Percentiles rank a stretch among this genome's conserved stretches.
These are phyloP conservation scores for Lizanozyma gosingica DNA, from an alignment of 1,139 yeast species.

Conservation along the genomic window DNA sequence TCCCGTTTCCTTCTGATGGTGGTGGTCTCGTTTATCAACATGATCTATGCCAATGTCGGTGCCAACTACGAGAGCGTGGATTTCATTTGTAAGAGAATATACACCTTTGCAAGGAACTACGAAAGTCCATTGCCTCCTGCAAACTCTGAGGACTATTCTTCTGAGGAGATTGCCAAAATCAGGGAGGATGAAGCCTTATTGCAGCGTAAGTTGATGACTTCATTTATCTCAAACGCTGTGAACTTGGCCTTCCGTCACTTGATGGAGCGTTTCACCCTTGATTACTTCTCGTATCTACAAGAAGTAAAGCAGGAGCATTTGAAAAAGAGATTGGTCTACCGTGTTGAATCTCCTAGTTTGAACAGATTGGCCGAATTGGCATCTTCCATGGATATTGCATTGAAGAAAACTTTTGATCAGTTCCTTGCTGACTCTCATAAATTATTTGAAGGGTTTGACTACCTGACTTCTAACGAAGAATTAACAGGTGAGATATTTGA, in stretches of 20 bases:
- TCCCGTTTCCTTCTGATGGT: conserved; percentile 68
- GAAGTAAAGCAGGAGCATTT: conserved; percentile 4
- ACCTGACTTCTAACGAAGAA: conserved; percentile 3
- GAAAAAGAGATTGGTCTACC: conserved; percentile 16
- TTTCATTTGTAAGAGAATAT: conserved; percentile 52
- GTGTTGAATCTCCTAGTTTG: conserved; percentile 14
- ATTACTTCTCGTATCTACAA: conserved; percentile 16
- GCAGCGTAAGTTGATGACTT: conserved; percentile 36
- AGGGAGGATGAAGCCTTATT: conserved; percentile 45
- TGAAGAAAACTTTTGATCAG: conserved; percentile 26
- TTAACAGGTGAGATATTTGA: conserved; percentile 24
- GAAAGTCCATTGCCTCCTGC: conserved; percentile 36
- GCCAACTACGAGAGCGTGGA: conserved; percentile 15
- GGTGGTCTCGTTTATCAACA: conserved; percentile 44
- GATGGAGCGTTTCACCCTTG: conserved; percentile 17
- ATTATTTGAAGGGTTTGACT: conserved; percentile 18
- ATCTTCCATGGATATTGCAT: conserved; percentile 54
- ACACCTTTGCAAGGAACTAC: conserved; percentile 60
- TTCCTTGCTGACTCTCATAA: conserved; percentile 19
- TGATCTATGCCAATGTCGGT: conserved; percentile 29
- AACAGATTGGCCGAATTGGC: conserved; percentile 47
- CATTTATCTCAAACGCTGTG: conserved; percentile 35
- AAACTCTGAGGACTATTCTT: conserved; percentile 18
- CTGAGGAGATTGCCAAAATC: conserved; percentile 30
- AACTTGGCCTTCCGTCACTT: conserved; percentile 25